Conservation (phyloP, 352 stramenopile genomes). For the Pythium chondricola region DNA sequence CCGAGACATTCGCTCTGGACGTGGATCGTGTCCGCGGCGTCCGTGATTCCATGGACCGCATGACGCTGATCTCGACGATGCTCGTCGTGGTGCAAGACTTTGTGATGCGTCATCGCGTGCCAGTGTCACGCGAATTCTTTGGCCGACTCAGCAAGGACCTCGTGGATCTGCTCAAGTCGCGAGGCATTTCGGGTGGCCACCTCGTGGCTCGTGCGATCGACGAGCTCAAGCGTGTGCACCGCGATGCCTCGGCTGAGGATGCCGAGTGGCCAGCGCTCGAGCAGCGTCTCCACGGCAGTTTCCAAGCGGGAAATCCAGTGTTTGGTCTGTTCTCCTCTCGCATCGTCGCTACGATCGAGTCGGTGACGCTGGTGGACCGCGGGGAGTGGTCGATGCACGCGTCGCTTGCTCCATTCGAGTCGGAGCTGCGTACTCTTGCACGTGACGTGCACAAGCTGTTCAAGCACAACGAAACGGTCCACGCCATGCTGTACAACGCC, state of each 20-base stretch:
- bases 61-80: constrained; percentile 49
- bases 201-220: constrained; percentile 44
- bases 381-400: constrained; percentile 28
- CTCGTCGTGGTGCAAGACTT: constrained; percentile 57
- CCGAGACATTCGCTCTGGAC: constrained; percentile 62
- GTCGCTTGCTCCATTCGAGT: constrained; percentile 43
- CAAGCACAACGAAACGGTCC: constrained; percentile 66
- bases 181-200: constrained; percentile 38
- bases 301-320: constrained; percentile 43
- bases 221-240: constrained; percentile 12
- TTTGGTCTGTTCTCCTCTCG: constrained; percentile 55
- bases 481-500: constrained; percentile 58
- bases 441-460: constrained; percentile 30
- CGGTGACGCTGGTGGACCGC: constrained; percentile 13
- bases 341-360: constrained; percentile 24
- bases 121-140: constrained; percentile 25
- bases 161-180: constrained; percentile 34
- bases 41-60: constrained; percentile 49
- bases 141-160: constrained; percentile 25
- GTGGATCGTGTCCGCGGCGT: constrained; percentile 41
- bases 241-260: constrained; percentile 13
- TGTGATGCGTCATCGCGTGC: constrained; percentile 26
- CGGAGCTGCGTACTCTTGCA: constrained; percentile 32
- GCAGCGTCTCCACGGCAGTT: constrained; percentile 32
- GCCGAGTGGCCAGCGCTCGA: constrained; percentile 31